Percentiles rank a stretch among this genome's conserved stretches.
These are phyloP conservation scores for Xylaria sp. DNA, from an alignment of 2,329 filamentous ascomycete genomes.

Conservation along the genomic window DNA sequence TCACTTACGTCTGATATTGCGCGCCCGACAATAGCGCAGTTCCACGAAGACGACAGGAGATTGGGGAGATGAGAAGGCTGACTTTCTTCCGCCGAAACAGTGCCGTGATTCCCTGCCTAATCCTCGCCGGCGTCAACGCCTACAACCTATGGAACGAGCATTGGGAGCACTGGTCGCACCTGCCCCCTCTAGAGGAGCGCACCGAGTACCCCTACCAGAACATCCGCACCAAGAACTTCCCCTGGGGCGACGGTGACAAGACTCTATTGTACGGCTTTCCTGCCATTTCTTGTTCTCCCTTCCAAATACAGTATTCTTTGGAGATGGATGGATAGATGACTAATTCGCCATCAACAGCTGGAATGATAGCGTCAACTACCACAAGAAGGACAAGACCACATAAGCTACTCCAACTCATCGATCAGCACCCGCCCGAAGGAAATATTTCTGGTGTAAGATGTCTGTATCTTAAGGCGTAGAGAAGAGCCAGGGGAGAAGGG, in stretches of 20 bases:
- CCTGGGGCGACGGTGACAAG: constrained; percentile 96
- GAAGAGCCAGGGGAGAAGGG: background rate
- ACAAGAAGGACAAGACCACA: constrained; percentile 84
- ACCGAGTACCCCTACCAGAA: constrained; percentile 97
- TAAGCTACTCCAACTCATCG: constrained; percentile 49
- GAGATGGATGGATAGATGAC: background rate
- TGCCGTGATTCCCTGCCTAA: constrained; percentile 77
- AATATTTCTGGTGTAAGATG: background rate
- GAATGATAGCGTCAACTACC: constrained; percentile 96
- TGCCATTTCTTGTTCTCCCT: background rate
- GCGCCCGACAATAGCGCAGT: constrained; percentile 5
- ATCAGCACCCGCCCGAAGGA: constrained; percentile 5
- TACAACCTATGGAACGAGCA: constrained; percentile 94
- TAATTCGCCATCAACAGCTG: constrained; percentile 68
- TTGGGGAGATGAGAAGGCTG: constrained; percentile 21
- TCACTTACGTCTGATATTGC: background rate
- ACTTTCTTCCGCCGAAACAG: constrained; percentile 58
- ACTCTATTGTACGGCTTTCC: constrained; percentile 70
- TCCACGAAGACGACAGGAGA: too few species aligned
- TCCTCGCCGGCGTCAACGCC: constrained; percentile 81
- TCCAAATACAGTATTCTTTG: background rate
- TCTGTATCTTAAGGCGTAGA: constrained; percentile 15
- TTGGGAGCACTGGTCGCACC: constrained; percentile 93
- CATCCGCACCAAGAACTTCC: constrained; percentile 95
- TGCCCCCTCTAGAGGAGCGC: constrained; percentile 88